phyloP scores from a whole-genome alignment of 495 filamentous ascomycete species.

The Peziza echinospora region DNA sequence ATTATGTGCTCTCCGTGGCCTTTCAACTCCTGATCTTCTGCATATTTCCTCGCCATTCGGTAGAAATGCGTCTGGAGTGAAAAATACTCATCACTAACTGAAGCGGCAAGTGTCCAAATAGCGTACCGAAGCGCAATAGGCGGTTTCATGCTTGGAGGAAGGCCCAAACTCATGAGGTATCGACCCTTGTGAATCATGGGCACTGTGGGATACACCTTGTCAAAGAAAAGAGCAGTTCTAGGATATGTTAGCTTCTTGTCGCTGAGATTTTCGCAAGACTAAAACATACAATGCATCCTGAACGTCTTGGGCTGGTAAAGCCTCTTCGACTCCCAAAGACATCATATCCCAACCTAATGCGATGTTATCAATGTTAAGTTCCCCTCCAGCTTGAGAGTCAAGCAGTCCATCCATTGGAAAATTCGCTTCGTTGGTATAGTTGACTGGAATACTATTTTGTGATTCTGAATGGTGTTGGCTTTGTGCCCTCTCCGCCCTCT shows the following conservation, averaged over 20 bases:
- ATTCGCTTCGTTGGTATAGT: no score
- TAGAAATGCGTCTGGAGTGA: constrained; percentile 69
- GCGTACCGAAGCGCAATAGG: constrained; percentile 78
- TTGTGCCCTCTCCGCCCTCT: no score
- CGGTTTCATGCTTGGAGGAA: constrained; percentile 66
- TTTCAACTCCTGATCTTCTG: constrained; percentile 76
- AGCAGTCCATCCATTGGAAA: no score
- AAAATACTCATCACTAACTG: constrained; percentile 57
- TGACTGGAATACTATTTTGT: no score
- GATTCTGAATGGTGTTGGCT: no score
- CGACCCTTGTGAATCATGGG: constrained; percentile 79
- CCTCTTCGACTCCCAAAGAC: constrained; percentile 74
- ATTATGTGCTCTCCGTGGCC: constrained; percentile 78
- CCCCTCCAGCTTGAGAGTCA: no score
- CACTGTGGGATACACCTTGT: constrained; percentile 63
- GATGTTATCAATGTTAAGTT: no score
- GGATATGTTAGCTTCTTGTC: not conserved
- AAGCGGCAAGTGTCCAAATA: constrained; percentile 78
- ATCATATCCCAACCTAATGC: constrained; percentile 68
- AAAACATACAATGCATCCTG: constrained; percentile 66
- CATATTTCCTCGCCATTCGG: constrained; percentile 65
- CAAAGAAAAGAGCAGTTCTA: constrained; percentile 72
- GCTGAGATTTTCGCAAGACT: not conserved
- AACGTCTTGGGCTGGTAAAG: constrained; percentile 65
- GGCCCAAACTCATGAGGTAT: constrained; percentile 63